These are phyloP conservation scores for Fennellomyces sp. DNA, from an alignment of 371 early-diverging fungal genomes.

Conservation along the genomic window DNA sequence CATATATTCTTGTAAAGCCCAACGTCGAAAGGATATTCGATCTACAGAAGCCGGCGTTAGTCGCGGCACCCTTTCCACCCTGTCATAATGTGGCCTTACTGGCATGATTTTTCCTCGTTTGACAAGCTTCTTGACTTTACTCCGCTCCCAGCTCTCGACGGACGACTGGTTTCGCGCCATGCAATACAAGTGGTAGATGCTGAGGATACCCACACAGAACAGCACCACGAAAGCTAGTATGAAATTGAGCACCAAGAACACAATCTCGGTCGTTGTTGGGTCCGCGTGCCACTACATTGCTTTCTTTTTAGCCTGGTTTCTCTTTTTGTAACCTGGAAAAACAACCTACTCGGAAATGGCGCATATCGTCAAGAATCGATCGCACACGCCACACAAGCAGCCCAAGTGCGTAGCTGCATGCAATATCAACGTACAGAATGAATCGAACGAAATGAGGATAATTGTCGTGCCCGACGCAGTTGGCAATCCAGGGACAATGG, in stretches of 20 bases:
- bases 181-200: conserved; percentile 85
- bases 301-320: background rate
- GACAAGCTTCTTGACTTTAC: conserved; percentile 80
- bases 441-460: conserved; percentile 92
- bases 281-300: conserved; percentile 48
- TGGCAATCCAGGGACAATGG: conserved; percentile 98
- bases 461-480: conserved; percentile 93
- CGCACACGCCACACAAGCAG: conserved; percentile 41
- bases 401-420: conserved; percentile 50
- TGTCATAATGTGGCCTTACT: conserved; percentile 29
- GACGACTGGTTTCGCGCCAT: conserved; percentile 89
- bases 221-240: conserved; percentile 73
- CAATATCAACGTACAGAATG: conserved; percentile 68
- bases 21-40: conserved; percentile 91
- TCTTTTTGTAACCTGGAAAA: background rate
- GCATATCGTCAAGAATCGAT: conserved; percentile 37
- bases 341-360: conserved; percentile 37
- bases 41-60: conserved; percentile 26
- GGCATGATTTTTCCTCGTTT: conserved; percentile 63
- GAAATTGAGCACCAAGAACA: conserved; percentile 78
- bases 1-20: conserved; percentile 81
- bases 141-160: conserved; percentile 86
- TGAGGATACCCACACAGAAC: conserved; percentile 82
- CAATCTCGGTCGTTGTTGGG: conserved; percentile 63
- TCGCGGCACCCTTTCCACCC: background rate